A percentile compares a stretch with the other conserved stretches of the same genome.
Conservation (phyloP, 768 basidiomycete species). For the Coprinopsis marcescibilis region DNA sequence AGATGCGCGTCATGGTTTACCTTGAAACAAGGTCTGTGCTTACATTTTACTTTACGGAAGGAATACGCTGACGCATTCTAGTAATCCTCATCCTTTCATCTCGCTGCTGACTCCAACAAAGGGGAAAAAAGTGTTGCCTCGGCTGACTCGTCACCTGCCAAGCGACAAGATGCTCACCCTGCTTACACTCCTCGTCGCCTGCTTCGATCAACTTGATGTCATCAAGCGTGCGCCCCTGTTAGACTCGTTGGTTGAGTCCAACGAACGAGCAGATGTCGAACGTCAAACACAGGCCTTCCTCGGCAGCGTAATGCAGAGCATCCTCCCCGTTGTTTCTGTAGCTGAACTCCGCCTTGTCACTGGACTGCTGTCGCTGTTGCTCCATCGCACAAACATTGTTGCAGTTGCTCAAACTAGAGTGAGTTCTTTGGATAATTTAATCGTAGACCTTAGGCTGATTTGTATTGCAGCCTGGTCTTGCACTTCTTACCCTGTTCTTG, state of each 20-base stretch:
- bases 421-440: constrained; percentile 19
- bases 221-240: constrained; percentile 70
- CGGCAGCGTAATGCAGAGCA: constrained; percentile 78
- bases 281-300: constrained; percentile 89
- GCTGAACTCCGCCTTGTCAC: constrained; percentile 78
- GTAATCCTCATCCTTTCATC: constrained; percentile 95
- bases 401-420: constrained; percentile 78
- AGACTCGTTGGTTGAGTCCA: constrained; percentile 58
- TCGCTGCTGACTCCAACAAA: constrained; percentile 84
- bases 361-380: constrained; percentile 77
- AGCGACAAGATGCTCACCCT: constrained; percentile 78
- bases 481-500: constrained; percentile 84
- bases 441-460: constrained; percentile 9
- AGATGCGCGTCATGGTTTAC: constrained; percentile 81
- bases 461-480: constrained; percentile 72
- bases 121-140: constrained; percentile 88
- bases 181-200: constrained; percentile 87
- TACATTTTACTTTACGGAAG: constrained; percentile 1
- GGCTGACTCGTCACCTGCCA: constrained; percentile 79
- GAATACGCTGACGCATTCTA: constrained; percentile 21
- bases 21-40: constrained; percentile 82
- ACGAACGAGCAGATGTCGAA: constrained; percentile 66
- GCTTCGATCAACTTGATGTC: constrained; percentile 92
- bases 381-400: constrained; percentile 73
- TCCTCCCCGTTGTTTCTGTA: constrained; percentile 74